Evolutionary conservation across 257 asterid genomes (phyloP), one percentile per base, ranked within the genome.

Genomic region (Fraxinus anomala): DNA sequence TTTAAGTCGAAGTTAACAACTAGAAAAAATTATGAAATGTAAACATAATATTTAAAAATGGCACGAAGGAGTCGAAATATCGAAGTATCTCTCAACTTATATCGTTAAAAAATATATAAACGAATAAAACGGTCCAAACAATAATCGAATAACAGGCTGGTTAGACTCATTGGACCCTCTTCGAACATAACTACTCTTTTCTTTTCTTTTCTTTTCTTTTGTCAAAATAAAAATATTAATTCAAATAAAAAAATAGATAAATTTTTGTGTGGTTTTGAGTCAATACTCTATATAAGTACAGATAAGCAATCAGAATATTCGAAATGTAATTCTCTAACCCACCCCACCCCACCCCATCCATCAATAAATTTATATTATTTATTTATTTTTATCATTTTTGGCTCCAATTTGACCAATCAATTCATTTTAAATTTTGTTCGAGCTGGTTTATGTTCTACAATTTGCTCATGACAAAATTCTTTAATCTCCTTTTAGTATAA

Each of bases 231-330:
- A 61, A 42, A 59, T 49, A 42, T 73, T 11, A 34, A 70, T 69
- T 40, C 14, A 75, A 39, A 31, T n/a, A 19, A 36, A 56, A 66
- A 75, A 7, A n/a, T 73, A 72, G 23, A 59, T 19, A 68, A 68
- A 74, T 26, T 75, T 77, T 69, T 74, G 73, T 75, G 77, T 66
- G 54, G 70, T 23, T 75, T 56, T 79, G 78, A 72, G 68, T 67
- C 73, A 21, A 73, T 36, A 49, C 51, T n/a, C 68, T 6, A 24
- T 24, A 26, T n/a, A n/a, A 34, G 54, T 63, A 74, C 82, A 77
- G 81, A 30, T 74, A 69, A 76, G 85, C 87, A 70, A 74, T 51
- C 70, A 36, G 84, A 80, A 84, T 83, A 83, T 83, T 71, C 80
- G 75, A 70, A 12, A 23, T 59, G 71, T 66, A 79, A 70, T 74